Percentiles rank a stretch among this genome's conserved stretches.
Evolutionary conservation across 129 eudicot genomes (phyloP).

Genomic region (Ambrosia artemisiifolia): DNA sequence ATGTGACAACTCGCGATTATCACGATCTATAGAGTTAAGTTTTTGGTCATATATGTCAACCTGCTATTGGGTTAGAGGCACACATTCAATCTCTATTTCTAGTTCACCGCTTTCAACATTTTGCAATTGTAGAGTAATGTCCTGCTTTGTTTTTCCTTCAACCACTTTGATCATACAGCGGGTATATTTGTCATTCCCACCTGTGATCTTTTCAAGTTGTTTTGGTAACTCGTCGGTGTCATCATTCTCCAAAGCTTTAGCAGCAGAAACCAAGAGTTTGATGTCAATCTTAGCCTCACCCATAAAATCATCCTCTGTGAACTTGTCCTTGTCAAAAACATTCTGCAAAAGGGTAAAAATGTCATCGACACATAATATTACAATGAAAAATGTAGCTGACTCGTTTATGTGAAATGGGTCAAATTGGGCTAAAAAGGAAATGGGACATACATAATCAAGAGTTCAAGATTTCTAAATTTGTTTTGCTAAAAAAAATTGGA

Average conservation of each 20-base stretch:
- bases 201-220: slow-evolving; percentile 44
- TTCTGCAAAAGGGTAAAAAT: slow-evolving; percentile 38
- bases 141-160: slow-evolving; percentile 69
- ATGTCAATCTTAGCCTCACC: slow-evolving; percentile 92
- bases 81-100: slow-evolving; percentile 77
- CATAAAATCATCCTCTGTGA: slow-evolving; percentile 85
- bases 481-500: too few species aligned
- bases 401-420: not conserved
- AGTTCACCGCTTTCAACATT: slow-evolving; percentile 75
- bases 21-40: not conserved
- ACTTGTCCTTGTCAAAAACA: slow-evolving; percentile 92
- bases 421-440: not conserved
- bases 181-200: slow-evolving; percentile 45
- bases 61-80: slow-evolving; percentile 70
- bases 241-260: slow-evolving; percentile 53
- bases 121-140: slow-evolving; percentile 57
- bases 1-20: not conserved
- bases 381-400: not conserved
- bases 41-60: not conserved
- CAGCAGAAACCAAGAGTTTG: slow-evolving; percentile 70
- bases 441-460: not conserved
- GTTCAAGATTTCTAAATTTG: too few species aligned
- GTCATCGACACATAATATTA: not conserved
- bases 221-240: slow-evolving; percentile 32
- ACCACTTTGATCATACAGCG: slow-evolving; percentile 43